A percentile compares a stretch with the other conserved stretches of the same genome.
Evolutionary conservation across 2,329 filamentous ascomycete genomes (phyloP).

Genomic region (Fusarium sp.): DNA sequence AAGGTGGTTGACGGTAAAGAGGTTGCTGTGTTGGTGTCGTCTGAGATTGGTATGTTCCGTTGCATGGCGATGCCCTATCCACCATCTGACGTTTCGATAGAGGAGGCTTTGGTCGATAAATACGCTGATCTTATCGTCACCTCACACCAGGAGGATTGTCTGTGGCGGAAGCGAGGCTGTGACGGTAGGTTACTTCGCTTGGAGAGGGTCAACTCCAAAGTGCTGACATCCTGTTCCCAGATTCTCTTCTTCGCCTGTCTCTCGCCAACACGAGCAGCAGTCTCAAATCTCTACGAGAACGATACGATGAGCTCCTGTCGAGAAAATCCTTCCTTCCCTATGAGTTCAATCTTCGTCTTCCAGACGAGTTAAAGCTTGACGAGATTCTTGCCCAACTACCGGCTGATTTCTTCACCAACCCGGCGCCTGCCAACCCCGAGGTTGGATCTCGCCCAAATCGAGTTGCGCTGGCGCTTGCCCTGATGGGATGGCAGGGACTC

Average conservation of each 20-base stretch:
- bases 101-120: conserved; percentile 78
- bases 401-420: conserved; percentile 64
- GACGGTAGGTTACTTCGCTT: conserved; percentile 68
- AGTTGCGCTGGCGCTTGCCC: conserved; percentile 74
- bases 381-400: conserved; percentile 63
- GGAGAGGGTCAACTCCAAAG: conserved; percentile 31
- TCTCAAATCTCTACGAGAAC: conserved; percentile 67
- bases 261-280: conserved; percentile 72
- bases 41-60: conserved; percentile 64
- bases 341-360: conserved; percentile 70
- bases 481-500: conserved; percentile 82
- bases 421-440: conserved; percentile 48
- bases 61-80: not conserved
- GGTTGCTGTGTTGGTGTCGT: conserved; percentile 64
- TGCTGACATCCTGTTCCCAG: conserved; percentile 51
- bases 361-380: conserved; percentile 64
- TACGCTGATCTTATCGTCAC: conserved; percentile 79
- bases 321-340: conserved; percentile 70
- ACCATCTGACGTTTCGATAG: conserved; percentile 48
- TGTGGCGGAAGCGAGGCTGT: conserved; percentile 90
- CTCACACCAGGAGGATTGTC: conserved; percentile 83
- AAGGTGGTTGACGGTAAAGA: conserved; percentile 68
- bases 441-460: conserved; percentile 59
- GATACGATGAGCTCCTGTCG: conserved; percentile 72
- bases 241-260: conserved; percentile 70